These are phyloP conservation scores for Metschnikowia similis DNA, from an alignment of 805 yeast species.

Conservation along the genomic window DNA sequence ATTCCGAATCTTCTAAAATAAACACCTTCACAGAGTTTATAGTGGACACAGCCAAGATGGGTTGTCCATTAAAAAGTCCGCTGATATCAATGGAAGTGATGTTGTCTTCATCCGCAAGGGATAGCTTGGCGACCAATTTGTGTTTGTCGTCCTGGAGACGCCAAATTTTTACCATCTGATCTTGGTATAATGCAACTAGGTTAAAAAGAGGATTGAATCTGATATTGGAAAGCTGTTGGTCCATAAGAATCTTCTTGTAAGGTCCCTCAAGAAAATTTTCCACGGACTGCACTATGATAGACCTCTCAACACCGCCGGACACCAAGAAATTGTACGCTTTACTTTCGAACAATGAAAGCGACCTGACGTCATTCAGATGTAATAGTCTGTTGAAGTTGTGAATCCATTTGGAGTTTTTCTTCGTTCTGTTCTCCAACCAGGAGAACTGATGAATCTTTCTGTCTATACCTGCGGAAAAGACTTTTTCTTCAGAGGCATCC, in stretches of 20 bases:
- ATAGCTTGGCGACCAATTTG: slow-evolving; percentile 61
- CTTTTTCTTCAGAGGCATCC: slow-evolving; percentile 54
- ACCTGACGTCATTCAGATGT: slow-evolving; percentile 83
- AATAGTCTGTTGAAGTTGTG: slow-evolving; percentile 69
- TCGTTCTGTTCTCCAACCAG: slow-evolving; percentile 31
- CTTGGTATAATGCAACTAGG: slow-evolving; percentile 73
- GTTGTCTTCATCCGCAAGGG: slow-evolving; percentile 72
- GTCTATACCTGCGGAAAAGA: slow-evolving; percentile 92
- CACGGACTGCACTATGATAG: slow-evolving; percentile 61
- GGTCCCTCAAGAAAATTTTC: slow-evolving; percentile 67
- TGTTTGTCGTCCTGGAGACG: slow-evolving; percentile 44
- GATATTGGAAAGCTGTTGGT: slow-evolving; percentile 54
- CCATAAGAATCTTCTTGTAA: slow-evolving; percentile 63
- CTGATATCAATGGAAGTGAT: slow-evolving; percentile 66
- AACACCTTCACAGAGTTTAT: slow-evolving; percentile 66
- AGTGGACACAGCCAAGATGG: slow-evolving; percentile 68
- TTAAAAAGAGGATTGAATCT: slow-evolving; percentile 44
- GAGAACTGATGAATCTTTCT: slow-evolving; percentile 78
- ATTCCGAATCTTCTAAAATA: slow-evolving; percentile 42
- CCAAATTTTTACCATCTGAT: slow-evolving; percentile 82
- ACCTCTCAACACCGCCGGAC: slow-evolving; percentile 80
- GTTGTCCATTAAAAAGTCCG: slow-evolving; percentile 43
- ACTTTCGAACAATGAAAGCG: slow-evolving; percentile 67
- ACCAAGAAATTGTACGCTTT: slow-evolving; percentile 64
- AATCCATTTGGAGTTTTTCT: slow-evolving; percentile 58